Conservation (phyloP, 2,329 filamentous ascomycete species). For the Cercospora sesami region DNA sequence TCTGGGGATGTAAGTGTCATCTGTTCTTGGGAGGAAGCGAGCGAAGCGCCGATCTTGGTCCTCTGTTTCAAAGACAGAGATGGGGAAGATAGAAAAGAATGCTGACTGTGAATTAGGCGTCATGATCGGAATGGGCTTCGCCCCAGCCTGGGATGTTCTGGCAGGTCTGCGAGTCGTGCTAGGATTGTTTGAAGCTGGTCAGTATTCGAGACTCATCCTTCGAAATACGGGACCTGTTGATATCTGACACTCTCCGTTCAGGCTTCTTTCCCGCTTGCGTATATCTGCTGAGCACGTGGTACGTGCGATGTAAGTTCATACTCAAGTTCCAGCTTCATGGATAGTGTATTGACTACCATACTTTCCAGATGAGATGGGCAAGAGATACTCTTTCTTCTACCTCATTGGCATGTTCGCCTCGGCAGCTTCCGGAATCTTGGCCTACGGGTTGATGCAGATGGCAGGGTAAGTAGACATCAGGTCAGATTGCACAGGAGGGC, state of each 20-base stretch:
- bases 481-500: neutral
- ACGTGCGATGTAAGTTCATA: slow-evolving; percentile 21
- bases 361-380: slow-evolving; percentile 34
- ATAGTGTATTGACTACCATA: neutral
- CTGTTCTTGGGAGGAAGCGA: neutral
- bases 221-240: neutral
- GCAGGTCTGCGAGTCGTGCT: slow-evolving; percentile 58
- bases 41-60: neutral
- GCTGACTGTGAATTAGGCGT: slow-evolving; percentile 30
- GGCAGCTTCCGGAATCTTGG: slow-evolving; percentile 46
- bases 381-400: slow-evolving; percentile 48
- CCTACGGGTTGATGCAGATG: slow-evolving; percentile 36
- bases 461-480: slow-evolving; percentile 27
- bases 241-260: neutral
- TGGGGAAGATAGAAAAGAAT: neutral
- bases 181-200: slow-evolving; percentile 62
- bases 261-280: slow-evolving; percentile 40
- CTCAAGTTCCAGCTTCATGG: neutral
- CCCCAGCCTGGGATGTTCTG: slow-evolving; percentile 52
- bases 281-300: slow-evolving; percentile 33
- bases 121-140: slow-evolving; percentile 66
- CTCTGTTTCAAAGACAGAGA: too few species aligned
- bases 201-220: neutral
- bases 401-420: slow-evolving; percentile 49
- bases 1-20: slow-evolving; percentile 52